A percentile compares a stretch with the other conserved stretches of the same genome.
Conservation (phyloP, 2,329 filamentous ascomycete species). For the Diplodia corticola region DNA sequence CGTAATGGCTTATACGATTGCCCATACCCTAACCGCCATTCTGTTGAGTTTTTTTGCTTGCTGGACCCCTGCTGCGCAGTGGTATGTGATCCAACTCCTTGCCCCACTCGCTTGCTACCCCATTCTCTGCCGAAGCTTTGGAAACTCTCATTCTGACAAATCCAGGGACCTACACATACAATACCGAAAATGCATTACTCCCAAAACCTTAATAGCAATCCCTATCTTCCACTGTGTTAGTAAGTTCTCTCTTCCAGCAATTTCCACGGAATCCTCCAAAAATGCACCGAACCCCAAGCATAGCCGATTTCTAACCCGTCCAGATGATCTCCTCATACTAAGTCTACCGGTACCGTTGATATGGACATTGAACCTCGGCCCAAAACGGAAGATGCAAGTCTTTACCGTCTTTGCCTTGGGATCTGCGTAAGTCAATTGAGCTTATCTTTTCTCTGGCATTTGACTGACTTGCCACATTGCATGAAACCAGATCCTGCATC, state of each 20-base stretch:
- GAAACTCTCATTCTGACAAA: background rate
- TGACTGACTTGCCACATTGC: background rate
- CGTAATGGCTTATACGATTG: background rate
- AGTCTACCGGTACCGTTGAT: constrained; percentile 5
- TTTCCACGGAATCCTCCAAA: background rate
- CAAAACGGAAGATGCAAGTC: background rate
- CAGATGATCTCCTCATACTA: constrained; percentile 15
- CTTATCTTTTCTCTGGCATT: no score
- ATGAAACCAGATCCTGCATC: background rate
- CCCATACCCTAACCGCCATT: background rate
- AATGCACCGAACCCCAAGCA: background rate
- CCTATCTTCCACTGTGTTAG: constrained; percentile 12
- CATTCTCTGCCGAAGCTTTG: background rate
- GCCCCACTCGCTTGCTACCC: background rate
- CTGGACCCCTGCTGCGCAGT: background rate
- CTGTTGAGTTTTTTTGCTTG: background rate
- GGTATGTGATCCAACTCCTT: background rate
- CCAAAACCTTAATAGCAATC: background rate
- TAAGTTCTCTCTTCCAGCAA: background rate
- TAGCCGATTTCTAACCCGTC: background rate
- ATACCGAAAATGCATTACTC: background rate
- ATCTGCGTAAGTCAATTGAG: background rate
- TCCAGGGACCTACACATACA: background rate
- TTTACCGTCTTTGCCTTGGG: background rate
- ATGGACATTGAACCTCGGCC: constrained; percentile 4